Conservation (phyloP, 192 early-diverging fungal species). For the Coemansia sp. region DNA sequence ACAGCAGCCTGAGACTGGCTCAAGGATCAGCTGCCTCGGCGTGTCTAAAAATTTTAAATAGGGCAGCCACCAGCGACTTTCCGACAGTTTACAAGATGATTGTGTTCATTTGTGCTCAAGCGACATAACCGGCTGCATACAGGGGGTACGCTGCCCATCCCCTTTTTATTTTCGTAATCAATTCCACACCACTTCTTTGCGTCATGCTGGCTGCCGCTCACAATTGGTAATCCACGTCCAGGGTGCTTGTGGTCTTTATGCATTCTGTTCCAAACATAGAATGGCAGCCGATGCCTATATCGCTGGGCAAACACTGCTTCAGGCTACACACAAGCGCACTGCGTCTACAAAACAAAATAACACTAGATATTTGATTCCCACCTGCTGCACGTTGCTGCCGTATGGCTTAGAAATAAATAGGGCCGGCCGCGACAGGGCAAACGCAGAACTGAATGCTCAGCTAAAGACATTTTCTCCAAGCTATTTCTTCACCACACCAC, state of each 20-base stretch:
- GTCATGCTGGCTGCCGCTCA: constrained; percentile 7
- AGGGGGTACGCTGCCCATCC: neutral
- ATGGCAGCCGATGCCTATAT: constrained; percentile 10
- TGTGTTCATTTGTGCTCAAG: constrained; percentile 3
- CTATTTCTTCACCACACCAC: neutral
- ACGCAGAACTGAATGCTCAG: neutral
- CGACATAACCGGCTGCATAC: constrained; percentile 1
- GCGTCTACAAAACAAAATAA: constrained; percentile 6
- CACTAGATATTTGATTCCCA: neutral
- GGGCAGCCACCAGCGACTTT: neutral
- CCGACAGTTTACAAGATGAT: neutral
- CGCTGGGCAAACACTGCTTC: constrained; percentile 10
- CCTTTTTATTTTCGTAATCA: constrained; percentile 7
- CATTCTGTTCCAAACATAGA: constrained; percentile 35
- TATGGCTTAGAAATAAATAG: constrained; percentile 19
- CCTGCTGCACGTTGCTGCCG: constrained; percentile 15
- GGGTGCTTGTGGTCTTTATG: constrained; percentile 10
- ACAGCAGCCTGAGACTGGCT: neutral
- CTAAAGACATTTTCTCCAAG: constrained; percentile 5
- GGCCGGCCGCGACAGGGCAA: constrained; percentile 2
- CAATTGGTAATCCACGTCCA: constrained; percentile 17
- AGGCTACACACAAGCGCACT: neutral
- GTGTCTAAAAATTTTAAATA: constrained; percentile 17
- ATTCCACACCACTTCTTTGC: neutral
- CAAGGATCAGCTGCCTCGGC: constrained; percentile 14